A percentile compares a stretch with the other conserved stretches of the same genome.
phyloP scores from a whole-genome alignment of 192 early-diverging fungal genomes.

The Piromyces sp. region DNA sequence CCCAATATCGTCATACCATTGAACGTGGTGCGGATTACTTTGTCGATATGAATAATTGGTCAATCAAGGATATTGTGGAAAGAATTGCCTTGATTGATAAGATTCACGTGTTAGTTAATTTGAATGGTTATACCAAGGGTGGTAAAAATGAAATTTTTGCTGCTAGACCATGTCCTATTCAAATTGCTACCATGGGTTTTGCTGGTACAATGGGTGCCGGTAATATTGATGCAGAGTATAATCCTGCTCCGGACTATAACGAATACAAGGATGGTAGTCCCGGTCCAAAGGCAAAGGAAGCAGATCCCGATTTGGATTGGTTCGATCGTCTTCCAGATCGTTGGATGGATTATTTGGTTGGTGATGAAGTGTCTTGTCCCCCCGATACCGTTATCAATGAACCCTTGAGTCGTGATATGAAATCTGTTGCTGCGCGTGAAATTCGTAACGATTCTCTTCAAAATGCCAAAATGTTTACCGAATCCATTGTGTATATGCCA shows the following conservation, averaged over 20 bases:
- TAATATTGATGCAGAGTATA: constrained; percentile 23
- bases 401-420: constrained; percentile 7
- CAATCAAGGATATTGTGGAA: constrained; percentile 56
- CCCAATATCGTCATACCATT: constrained; percentile 64
- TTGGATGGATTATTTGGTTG: constrained; percentile 28
- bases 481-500: constrained; percentile 82
- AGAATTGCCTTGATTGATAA: constrained; percentile 44
- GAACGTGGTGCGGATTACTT: constrained; percentile 62
- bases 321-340: constrained; percentile 4
- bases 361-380: constrained; percentile 22
- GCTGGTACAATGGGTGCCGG: constrained; percentile 77
- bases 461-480: constrained; percentile 46
- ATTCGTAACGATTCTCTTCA: constrained; percentile 29
- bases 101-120: constrained; percentile 77
- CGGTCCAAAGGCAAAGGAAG: not conserved
- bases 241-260: constrained; percentile 7
- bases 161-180: constrained; percentile 71
- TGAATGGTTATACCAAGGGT: constrained; percentile 95
- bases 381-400: constrained; percentile 15
- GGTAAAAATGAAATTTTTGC: constrained; percentile 88
- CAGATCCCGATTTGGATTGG: constrained; percentile 4
- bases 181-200: constrained; percentile 84
- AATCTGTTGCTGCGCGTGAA: constrained; percentile 8
- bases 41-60: constrained; percentile 55
- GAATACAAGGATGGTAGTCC: not conserved